Percentiles rank a stretch among this genome's conserved stretches.
These are phyloP conservation scores for Tricholoma terreum DNA, from an alignment of 768 basidiomycete species.

Conservation along the genomic window DNA sequence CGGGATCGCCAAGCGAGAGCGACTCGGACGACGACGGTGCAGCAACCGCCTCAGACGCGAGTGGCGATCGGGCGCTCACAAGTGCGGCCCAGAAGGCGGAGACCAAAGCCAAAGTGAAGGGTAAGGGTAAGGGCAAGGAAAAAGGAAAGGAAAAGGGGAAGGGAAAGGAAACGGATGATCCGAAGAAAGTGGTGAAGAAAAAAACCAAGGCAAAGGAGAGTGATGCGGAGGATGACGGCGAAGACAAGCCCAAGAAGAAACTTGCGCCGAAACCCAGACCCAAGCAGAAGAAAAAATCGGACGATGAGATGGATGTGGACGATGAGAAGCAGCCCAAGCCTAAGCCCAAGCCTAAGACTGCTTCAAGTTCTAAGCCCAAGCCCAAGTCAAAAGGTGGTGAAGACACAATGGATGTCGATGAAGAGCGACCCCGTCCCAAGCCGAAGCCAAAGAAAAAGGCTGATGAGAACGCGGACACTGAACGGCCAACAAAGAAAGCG, in stretches of 20 bases:
- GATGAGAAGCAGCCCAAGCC: constrained; percentile 32
- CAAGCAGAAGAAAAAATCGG: constrained; percentile 43
- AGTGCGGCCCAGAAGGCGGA: constrained; percentile 37
- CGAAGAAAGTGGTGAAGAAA: constrained; percentile 36
- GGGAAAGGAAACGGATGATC: constrained; percentile 31
- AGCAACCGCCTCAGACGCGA: constrained; percentile 80
- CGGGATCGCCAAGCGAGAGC: constrained; percentile 79
- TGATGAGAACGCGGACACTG: constrained; percentile 38
- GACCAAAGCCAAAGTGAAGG: constrained; percentile 43
- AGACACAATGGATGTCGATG: constrained; percentile 49
- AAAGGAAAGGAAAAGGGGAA: constrained; percentile 29
- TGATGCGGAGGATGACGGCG: constrained; percentile 50
- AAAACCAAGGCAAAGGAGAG: constrained; percentile 43
- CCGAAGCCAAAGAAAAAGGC: constrained; percentile 43
- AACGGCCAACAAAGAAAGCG: constrained; percentile 73
- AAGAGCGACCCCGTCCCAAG: constrained; percentile 35
- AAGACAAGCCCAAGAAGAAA: constrained; percentile 35
- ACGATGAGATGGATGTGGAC: constrained; percentile 43
- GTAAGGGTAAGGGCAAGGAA: constrained; percentile 35
- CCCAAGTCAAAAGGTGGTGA: constrained; percentile 29
- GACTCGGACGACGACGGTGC: constrained; percentile 70
- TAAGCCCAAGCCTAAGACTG: constrained; percentile 35
- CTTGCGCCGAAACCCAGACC: constrained; percentile 44
- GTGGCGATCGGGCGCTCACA: constrained; percentile 68
- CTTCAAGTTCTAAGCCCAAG: constrained; percentile 36